phyloP scores from a whole-genome alignment of 129 eudicot species.

The Sambucus nigra region DNA sequence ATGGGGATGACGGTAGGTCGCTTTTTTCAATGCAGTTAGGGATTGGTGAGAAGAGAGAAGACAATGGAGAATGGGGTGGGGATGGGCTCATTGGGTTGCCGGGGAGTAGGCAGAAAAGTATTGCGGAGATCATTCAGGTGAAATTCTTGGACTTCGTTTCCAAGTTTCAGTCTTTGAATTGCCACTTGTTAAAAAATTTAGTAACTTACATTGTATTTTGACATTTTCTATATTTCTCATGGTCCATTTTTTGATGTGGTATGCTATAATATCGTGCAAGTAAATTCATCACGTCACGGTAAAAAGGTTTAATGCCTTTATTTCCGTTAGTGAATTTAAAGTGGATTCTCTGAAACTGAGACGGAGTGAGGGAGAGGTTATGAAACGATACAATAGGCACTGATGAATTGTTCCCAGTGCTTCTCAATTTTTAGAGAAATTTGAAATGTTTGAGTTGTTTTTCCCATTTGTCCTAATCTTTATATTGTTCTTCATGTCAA shows the following conservation, averaged over 20 bases:
- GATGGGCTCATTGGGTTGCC: conserved; percentile 83
- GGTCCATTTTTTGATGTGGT: neutral
- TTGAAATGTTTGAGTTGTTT: too few relatives aligned
- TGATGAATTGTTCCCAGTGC: too few relatives aligned
- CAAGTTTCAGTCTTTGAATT: neutral
- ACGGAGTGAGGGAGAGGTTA: neutral
- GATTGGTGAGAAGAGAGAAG: too few relatives aligned
- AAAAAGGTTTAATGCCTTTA: neutral
- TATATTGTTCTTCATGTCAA: too few relatives aligned
- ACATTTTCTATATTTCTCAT: too few relatives aligned
- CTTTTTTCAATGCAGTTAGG: conserved; percentile 18
- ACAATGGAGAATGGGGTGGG: conserved; percentile 54
- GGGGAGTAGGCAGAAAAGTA: conserved; percentile 70
- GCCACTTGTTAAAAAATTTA: neutral
- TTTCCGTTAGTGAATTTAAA: neutral
- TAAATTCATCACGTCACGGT: neutral
- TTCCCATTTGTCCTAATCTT: too few relatives aligned
- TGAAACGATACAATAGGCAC: neutral
- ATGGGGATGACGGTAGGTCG: conserved; percentile 20
- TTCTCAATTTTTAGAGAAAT: too few relatives aligned
- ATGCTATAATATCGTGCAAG: neutral
- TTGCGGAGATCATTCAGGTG: conserved; percentile 91
- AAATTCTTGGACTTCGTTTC: neutral
- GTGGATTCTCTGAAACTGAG: neutral
- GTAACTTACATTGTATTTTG: too few relatives aligned